Percentiles rank a stretch among this genome's conserved stretches.
Conservation (phyloP, 2,329 filamentous ascomycete species). For the Epicoccum sorghinum region DNA sequence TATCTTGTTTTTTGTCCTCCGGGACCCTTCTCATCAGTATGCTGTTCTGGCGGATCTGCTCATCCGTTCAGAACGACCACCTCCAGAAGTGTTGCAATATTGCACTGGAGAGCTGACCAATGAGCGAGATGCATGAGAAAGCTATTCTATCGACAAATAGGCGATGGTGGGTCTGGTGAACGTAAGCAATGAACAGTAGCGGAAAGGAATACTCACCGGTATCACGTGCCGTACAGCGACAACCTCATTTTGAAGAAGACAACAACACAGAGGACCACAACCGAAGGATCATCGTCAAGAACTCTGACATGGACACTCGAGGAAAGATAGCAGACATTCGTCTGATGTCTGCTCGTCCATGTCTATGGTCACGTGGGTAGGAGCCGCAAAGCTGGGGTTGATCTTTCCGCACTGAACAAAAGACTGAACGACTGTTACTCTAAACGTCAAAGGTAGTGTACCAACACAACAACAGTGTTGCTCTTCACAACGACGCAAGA, state of each 20-base stretch:
- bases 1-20: neutral
- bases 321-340: too few relatives aligned
- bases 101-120: neutral
- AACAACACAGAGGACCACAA: neutral
- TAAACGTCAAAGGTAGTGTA: slow-evolving; percentile 34
- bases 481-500: slow-evolving; percentile 19
- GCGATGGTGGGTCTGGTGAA: neutral
- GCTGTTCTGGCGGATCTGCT: neutral
- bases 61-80: neutral
- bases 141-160: neutral
- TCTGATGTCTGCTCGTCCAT: too few relatives aligned
- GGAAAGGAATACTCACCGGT: neutral
- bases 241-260: neutral
- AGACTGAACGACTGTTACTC: slow-evolving; percentile 27
- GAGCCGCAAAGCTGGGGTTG: slow-evolving; percentile 5
- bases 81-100: neutral
- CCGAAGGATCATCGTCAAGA: too few relatives aligned
- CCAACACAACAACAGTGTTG: slow-evolving; percentile 27
- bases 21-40: too few relatives aligned
- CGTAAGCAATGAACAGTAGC: neutral
- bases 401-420: slow-evolving; percentile 23
- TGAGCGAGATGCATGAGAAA: neutral
- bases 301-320: too few relatives aligned
- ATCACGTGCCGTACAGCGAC: neutral
- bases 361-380: slow-evolving; percentile 5